Base-by-base conservation (phyloP, 441 rosid genomes). In the Populus hybrid region DNA sequence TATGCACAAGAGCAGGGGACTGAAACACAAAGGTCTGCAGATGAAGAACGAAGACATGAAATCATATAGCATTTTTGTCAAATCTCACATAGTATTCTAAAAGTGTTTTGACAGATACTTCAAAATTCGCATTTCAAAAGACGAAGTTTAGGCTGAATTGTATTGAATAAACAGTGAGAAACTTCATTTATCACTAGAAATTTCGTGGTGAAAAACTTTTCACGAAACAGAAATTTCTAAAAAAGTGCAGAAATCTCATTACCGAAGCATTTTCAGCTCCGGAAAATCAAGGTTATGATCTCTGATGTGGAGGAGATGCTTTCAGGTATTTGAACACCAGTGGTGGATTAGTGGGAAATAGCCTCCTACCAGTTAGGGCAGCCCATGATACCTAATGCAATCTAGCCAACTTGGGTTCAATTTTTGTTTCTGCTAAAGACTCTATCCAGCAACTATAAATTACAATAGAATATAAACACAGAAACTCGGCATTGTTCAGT, bases 351-450 rank as follows among this genome's bases (percentile, higher is more conserved):
- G 77, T 59, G 53, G 57, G 83, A 78, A 77, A 18, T 50, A 72
- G 79, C 83, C 35, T 84, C 83, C 73, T 74, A 84, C 98, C 98
- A 92, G 86, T 92, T 91, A 73, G 97, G 97, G 84, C 94, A 92
- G 21, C 97, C 98, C 94, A 93, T 92, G 76, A 89, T 88, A 8
- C 98, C 92, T 75, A 90, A 77, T 69, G 88, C 94, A 80, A 90
- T 85, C 86, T 89, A 32, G 34, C 34, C 0, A 4, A 23, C 10
- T 65, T 65, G 68, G 28, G 68, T 65, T n/a, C 24, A 20, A 65
- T 23, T n/a, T 65, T 65, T 26, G 14, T 21, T 23, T 65, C 68
- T 65, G 68, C 12, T 26, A 28, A 21, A 71, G 26, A 40, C 5
- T n/a, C 26, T 12, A 71, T 50, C n/a, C 34, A 28, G 24, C 50